A percentile compares a stretch with the other conserved stretches of the same genome.
These are phyloP conservation scores for Tetragonia tetragonoides DNA, from an alignment of 148 eudicot genomes.

Conservation along the genomic window DNA sequence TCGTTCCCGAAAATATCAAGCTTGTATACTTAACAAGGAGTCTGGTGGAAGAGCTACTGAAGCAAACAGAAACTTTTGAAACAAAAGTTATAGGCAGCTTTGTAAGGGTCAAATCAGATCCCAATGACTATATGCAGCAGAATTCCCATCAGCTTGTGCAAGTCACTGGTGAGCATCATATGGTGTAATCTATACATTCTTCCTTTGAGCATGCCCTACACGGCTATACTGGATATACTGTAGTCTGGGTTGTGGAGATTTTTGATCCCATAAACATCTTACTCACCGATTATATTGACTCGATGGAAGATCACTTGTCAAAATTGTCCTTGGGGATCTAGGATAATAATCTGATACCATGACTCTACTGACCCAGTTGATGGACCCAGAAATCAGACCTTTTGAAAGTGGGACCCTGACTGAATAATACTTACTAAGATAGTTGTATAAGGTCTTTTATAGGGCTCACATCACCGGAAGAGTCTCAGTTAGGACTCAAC, in stretches of 20 bases:
- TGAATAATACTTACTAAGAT: not conserved
- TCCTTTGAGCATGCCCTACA: no score
- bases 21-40: conserved; percentile 30
- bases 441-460: not conserved
- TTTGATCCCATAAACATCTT: not conserved
- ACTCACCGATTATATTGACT: no score
- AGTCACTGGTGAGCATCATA: conserved; percentile 28
- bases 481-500: no score
- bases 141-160: conserved; percentile 34
- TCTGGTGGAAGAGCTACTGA: conserved; percentile 24
- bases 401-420: not conserved
- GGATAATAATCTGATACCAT: not conserved
- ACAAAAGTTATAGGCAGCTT: conserved; percentile 28
- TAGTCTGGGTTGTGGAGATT: not conserved
- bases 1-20: conserved; percentile 28
- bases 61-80: conserved; percentile 19
- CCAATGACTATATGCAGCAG: conserved; percentile 27
- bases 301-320: not conserved
- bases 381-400: not conserved
- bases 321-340: not conserved
- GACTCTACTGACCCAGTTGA: not conserved
- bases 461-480: not conserved
- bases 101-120: conserved; percentile 35
- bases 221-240: not conserved
- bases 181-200: no score